Evolutionary conservation across 495 filamentous ascomycete species (phyloP), one percentile per base, ranked within the genome.

Genomic region (Tetracladium setigerum): DNA sequence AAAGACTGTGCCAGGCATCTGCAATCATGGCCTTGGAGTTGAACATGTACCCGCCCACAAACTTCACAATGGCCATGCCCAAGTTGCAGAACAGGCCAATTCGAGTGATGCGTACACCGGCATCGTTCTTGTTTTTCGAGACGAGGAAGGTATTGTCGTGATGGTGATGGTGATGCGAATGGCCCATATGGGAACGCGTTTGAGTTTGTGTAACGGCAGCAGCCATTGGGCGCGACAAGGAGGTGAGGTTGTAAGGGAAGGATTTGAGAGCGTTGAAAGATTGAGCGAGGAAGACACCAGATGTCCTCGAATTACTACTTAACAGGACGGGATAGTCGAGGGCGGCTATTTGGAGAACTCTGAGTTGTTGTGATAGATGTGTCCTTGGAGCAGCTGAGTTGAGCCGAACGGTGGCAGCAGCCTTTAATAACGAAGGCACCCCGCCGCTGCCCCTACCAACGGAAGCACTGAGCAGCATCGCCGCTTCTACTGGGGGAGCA

Each of bases 1-100:
- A 95, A 32, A 96, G 71, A 41, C 87, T 87, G 67, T 98, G 92
- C 64, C 94, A 88, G 42, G 89, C 92, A 67, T 98, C 92, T 52
- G 92, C 92, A 50, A 94, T 77, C 66, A 98, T 83, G 44, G 88
- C 81, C 66, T 95, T 88, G 17, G 89, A 95, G 67, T 95, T 87
- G 69, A 98, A 95, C 49, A 81, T 70, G 63, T 92, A 96, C 50
- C 92, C 92, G 30, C 91, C 92, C 34, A 88, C 71, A 19, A 90
- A 92, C 57, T 98, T 98, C 31, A 78, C 83, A 56, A 95, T 73
- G 30, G 91, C 92, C 92, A 98, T 96, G 53, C 80, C 77, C 2
- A 96, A 76, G 61, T 98, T 98, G 46, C 90, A 88, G 57, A 84
- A 83, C 31, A 98, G 77, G 7, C 92, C 92, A 58, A 96, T 82